phyloP scores from a whole-genome alignment of 345 rosid genomes.

The Fremontodendron californicum region DNA sequence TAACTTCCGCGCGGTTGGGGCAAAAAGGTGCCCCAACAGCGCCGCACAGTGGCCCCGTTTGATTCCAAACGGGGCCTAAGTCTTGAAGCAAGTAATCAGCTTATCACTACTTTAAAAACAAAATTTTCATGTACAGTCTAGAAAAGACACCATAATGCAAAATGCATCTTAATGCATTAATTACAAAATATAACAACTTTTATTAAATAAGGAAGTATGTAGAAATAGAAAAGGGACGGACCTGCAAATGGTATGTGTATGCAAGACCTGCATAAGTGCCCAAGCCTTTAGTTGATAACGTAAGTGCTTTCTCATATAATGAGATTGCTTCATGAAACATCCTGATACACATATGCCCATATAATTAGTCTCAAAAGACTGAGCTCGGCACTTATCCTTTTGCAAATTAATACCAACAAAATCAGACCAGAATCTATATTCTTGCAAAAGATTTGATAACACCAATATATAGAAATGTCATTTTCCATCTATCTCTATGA shows the following conservation, averaged over 20 bases:
- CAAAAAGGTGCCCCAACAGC: no score
- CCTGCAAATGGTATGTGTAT: slow-evolving; percentile 94
- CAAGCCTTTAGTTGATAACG: slow-evolving; percentile 71
- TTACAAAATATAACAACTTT: not conserved
- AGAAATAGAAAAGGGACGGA: slow-evolving; percentile 9
- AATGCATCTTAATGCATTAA: not conserved
- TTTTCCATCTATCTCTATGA: not conserved
- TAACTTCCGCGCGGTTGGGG: no score
- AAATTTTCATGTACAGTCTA: not conserved
- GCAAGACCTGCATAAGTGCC: slow-evolving; percentile 97
- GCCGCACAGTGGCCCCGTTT: no score
- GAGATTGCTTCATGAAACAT: slow-evolving; percentile 63
- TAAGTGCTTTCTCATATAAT: slow-evolving; percentile 79
- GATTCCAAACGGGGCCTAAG: no score
- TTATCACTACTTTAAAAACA: slow-evolving; percentile 2
- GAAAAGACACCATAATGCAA: not conserved
- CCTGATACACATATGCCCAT: slow-evolving; percentile 37
- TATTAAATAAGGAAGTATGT: not conserved
- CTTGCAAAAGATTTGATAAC: not conserved
- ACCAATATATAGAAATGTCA: not conserved
- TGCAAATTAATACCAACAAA: not conserved
- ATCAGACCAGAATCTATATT: not conserved
- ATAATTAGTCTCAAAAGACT: slow-evolving; percentile 17
- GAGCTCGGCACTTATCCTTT: not conserved
- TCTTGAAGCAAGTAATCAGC: slow-evolving; percentile 1